Base-by-base conservation (phyloP, 2,329 filamentous ascomycete species). In the Sclerotinia trifoliorum region DNA sequence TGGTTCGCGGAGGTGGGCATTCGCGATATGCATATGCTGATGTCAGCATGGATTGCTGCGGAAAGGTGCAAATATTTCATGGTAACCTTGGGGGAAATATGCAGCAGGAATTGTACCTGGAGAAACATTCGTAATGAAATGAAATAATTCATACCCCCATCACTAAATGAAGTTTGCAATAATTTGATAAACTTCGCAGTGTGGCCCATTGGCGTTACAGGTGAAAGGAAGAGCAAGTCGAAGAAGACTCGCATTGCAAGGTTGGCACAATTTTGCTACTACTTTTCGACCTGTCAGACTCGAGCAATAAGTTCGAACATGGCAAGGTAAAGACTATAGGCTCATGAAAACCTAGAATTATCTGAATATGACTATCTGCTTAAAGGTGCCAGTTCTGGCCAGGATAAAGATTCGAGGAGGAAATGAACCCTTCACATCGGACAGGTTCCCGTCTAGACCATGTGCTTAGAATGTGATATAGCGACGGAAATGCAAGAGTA, bases 231-330 rank as follows among this genome's bases (percentile, higher is more conserved):
- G 26, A 62, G 46, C 7, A 29, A 19, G 24, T 54, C 17, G 24
- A 26, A 52, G 26, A 29, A 52, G 26, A 29, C 32, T 62, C 17
- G 35, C 21, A 52, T 21, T 51, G 46, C 21, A 63, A 66, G 46
- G 19, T 61, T 61, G 32, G 35, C 32, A 21, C 54, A 51, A 17
- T 26, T n/a, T 26, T 54, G 24, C 24, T 62, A 48, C 13, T n/a
- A 44, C 19, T 15, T 35, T 46, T 62, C 44, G 39, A 67, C 65
- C 15, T 67, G 65, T 63, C 35, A 35, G 51, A 62, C 49, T 35
- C 51, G 42, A 63, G 46, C 29, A 32, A 39, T 49, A 57, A 56
- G 46, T 49, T 35, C 21, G 58, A 62, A 21, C 21, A 62, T 49
- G 58, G 42, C 13, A 44, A 29, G 21, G 65, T 52, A 52, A 17